Base-by-base conservation (phyloP, 345 rosid species). In the Pugionium cornutum region DNA sequence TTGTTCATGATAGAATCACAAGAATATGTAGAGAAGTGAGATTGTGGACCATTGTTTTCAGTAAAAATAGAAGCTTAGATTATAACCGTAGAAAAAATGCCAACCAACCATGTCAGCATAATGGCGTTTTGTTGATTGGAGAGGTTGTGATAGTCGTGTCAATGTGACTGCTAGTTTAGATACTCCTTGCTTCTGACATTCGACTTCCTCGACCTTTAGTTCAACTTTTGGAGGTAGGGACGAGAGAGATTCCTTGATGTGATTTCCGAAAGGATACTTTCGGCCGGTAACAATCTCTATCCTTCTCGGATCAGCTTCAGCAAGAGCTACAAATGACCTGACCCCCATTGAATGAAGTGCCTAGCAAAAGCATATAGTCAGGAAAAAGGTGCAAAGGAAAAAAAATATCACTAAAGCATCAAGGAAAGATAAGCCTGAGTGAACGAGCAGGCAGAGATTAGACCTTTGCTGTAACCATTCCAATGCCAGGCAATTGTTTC, bases 381-480 rank as follows among this genome's bases (percentile, higher is more conserved):
- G 40, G 65, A 2, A 64, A 7, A 59, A 32, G 55, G 26, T 51
- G 63, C 37, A 4, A 48, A 40, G 58, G 11, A 55, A 31, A 7
- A 35, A 33, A 7, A 52, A 67, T 11, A 18, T 9, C 60, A 55
- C 56, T 30, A 44, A 51, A 53, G 45, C 57, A 45, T 64, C 34
- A 7, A 59, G 9, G 4, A 26, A 5, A 53, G 9, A 29, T 35
- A 65, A 44, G 64, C 41, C 37, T 28, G 9, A 43, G 9, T 52
- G 41, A 47, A 59, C 7, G 7, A 41, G 53, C 41, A 34, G 25
- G 51, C 47, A 56, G 32, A 56, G 56, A 54, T 32, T 34, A 53
- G 64, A 92, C 98, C 98, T 92, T 92, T 58, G 96, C 96, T 7
- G 98, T 92, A 77, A 92, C 98, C 95, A 87, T 92, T 67, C 98